These are phyloP conservation scores for Solanum hybrid DNA, from an alignment of 305 asterid genomes.

Conservation along the genomic window DNA sequence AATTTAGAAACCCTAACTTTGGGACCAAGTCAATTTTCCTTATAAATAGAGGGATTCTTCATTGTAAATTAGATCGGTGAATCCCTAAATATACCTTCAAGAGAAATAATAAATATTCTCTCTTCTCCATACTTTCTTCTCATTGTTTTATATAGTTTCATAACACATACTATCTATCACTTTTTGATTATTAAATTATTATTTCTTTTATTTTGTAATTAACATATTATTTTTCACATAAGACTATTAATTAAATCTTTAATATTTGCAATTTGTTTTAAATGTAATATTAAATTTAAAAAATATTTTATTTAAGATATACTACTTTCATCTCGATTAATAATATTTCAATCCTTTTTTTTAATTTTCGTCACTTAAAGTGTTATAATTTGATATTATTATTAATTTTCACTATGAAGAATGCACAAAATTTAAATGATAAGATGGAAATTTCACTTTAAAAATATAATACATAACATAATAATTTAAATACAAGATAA, in stretches of 20 bases:
- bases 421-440: no score
- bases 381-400: no score
- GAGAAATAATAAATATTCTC: not conserved
- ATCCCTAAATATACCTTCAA: not conserved
- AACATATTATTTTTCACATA: not conserved
- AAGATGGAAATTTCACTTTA: no score
- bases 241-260: not conserved
- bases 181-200: no score
- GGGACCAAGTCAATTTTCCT: not conserved
- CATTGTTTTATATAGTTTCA: not conserved
- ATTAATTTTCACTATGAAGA: no score
- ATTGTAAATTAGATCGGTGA: not conserved
- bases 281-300: not conserved
- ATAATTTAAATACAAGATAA: no score
- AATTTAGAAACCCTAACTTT: not conserved
- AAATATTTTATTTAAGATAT: no score
- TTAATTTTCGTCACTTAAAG: no score
- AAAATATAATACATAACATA: no score
- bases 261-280: no score
- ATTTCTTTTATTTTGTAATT: not conserved
- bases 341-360: no score
- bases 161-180: not conserved
- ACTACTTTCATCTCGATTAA: no score
- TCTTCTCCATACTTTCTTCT: not conserved
- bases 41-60: not conserved